Conservation (phyloP, 1,284 basidiomycete genomes). For the Apiotrichum laibachii region DNA sequence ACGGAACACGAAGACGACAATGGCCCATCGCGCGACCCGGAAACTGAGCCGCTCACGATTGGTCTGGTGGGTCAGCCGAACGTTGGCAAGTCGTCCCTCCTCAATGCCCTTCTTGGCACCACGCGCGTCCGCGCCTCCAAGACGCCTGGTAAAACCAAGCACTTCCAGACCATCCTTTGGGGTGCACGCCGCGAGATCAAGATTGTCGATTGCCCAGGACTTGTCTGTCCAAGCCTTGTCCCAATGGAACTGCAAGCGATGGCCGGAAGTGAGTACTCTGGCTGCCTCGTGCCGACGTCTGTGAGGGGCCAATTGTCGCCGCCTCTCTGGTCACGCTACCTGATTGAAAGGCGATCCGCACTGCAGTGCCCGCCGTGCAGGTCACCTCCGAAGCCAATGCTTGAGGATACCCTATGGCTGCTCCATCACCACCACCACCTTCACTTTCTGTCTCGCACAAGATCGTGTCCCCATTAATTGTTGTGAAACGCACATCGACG, state of each 20-base stretch:
- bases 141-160: slow-evolving; percentile 94
- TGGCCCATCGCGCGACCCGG: slow-evolving; percentile 14
- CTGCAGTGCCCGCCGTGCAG: too few relatives aligned
- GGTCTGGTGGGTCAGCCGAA: slow-evolving; percentile 91
- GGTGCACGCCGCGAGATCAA: slow-evolving; percentile 64
- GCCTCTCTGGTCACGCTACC: too few relatives aligned
- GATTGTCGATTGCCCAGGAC: slow-evolving; percentile 79
- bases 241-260: slow-evolving; percentile 74
- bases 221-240: slow-evolving; percentile 74
- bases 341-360: too few relatives aligned
- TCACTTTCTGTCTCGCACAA: too few relatives aligned
- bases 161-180: slow-evolving; percentile 89
- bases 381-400: too few relatives aligned
- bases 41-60: slow-evolving; percentile 68
- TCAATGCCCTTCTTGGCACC: slow-evolving; percentile 85
- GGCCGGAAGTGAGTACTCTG: slow-evolving; percentile 31
- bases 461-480: too few relatives aligned
- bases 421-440: too few relatives aligned
- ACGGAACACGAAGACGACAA: slow-evolving; percentile 28
- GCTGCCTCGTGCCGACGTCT: neutral
- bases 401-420: too few relatives aligned
- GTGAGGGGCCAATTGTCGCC: too few relatives aligned
- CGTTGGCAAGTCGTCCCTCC: slow-evolving; percentile 84
- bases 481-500: neutral
- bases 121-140: slow-evolving; percentile 77